Percentiles rank a stretch among this genome's conserved stretches.
phyloP scores from a whole-genome alignment of 768 basidiomycete genomes.

The Symmetrospora coprosmae region DNA sequence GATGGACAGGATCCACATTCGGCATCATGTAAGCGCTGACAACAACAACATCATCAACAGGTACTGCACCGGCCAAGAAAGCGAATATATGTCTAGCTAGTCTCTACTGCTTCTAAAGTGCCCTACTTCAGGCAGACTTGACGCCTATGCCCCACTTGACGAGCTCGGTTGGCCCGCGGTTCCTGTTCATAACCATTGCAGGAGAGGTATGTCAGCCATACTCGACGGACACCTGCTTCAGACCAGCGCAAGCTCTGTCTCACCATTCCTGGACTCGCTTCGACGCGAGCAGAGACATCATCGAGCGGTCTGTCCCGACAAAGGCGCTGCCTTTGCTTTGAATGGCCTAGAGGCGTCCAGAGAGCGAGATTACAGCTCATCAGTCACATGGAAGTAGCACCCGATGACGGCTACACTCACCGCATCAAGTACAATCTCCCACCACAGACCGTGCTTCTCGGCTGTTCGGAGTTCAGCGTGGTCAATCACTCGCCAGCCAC shows the following conservation, averaged over 20 bases:
- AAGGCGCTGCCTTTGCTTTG: conserved; percentile 56
- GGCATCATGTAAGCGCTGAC: no score
- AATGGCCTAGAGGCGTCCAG: conserved; percentile 49
- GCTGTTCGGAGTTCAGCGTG: conserved; percentile 21
- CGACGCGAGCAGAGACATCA: conserved; percentile 54
- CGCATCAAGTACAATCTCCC: conserved; percentile 3
- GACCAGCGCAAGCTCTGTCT: conserved; percentile 37
- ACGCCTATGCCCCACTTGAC: not conserved
- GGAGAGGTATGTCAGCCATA: not conserved
- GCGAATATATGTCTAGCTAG: no score
- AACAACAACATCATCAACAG: no score
- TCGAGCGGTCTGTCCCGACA: conserved; percentile 57
- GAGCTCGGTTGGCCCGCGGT: not conserved
- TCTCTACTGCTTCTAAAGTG: no score
- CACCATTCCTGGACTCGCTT: conserved; percentile 58
- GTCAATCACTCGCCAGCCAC: conserved; percentile 27
- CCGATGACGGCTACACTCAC: conserved; percentile 29
- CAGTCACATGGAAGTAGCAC: conserved; percentile 36
- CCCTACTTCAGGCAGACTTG: no score
- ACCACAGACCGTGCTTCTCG: conserved; percentile 25
- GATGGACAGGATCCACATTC: no score
- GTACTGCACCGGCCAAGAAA: no score
- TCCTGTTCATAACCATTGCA: not conserved
- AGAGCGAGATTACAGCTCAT: not conserved
- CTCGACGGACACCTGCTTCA: not conserved